Evolutionary conservation across 23 red algal genomes (phyloP), one percentile per base, ranked within the genome.

Genomic region (Chondrus crispus): DNA sequence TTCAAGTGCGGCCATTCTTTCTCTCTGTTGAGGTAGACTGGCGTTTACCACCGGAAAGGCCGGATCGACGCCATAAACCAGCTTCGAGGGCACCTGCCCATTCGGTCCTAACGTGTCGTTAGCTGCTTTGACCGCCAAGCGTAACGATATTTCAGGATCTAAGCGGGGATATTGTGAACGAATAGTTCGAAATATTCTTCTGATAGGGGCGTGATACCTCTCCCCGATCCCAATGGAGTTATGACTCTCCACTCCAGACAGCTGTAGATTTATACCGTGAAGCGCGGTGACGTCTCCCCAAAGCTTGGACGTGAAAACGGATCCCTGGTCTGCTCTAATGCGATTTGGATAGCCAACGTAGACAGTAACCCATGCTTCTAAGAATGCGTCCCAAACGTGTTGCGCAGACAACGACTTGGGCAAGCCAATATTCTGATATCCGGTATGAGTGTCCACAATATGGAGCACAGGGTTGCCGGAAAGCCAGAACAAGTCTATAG

Each of bases 401-500:
- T 20, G n/a, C 10, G 48, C 26, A 26, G 78, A 82, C 70, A 71
- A 19, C 6, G 30, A 55, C 9, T 2, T 19, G 8, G 70, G 62
- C 22, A 68, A 86, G 9, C 40, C 16, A 16, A 58, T 58, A 20
- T 24, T 38, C 26, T 20, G 26, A 48, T 39, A 77, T 26, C 43
- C 29, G 11, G 71, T 77, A 70, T 48, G 32, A 8, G 36, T 68
- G 45, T 86, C 82, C 20, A 86, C 57, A 41, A 86, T 42, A 43
- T 86, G 60, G 9, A 86, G 60, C 16, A 68, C 37, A 7, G 82
- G 82, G 7, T 86, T 26, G 28, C 1, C 60, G 60, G 70, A 24
- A 36, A 70, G 58, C 82, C 82, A 86, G 41, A 86, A 29, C n/a
- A 86, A 58, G 2, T 86, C 82, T 20, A 86, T 36, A 14, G 58